A percentile compares a stretch with the other conserved stretches of the same genome.
Evolutionary conservation across 306 rosid species (phyloP).

Genomic region (Oxytropis ochrocephala): DNA sequence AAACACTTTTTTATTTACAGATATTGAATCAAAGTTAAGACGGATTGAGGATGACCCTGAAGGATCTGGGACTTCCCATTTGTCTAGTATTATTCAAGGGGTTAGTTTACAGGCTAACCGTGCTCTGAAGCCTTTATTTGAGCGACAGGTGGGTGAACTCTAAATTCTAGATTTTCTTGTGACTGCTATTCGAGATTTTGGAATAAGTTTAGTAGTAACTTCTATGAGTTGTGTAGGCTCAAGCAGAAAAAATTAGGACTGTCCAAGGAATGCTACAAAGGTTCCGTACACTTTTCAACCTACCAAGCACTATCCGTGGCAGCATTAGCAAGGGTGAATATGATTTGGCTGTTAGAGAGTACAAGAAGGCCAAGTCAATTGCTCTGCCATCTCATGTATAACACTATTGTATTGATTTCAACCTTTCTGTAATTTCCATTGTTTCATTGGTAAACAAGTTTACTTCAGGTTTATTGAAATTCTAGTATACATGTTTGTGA

Average conservation of each 20-base stretch:
- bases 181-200: conserved; percentile 23
- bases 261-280: conserved; percentile 99
- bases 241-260: conserved; percentile 97
- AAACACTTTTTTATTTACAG: conserved; percentile 33
- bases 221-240: conserved; percentile 54
- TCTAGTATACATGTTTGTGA: not conserved
- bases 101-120: conserved; percentile 86
- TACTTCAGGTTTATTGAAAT: conserved; percentile 12
- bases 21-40: conserved; percentile 89
- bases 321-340: conserved; percentile 98
- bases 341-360: conserved; percentile 97
- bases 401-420: conserved; percentile 18
- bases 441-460: conserved; percentile 14
- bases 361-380: conserved; percentile 98
- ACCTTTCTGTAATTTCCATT: conserved; percentile 11
- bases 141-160: conserved; percentile 76
- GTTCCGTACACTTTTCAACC: conserved; percentile 88
- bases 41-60: conserved; percentile 98
- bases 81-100: conserved; percentile 73
- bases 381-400: conserved; percentile 91
- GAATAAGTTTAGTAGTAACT: conserved; percentile 16
- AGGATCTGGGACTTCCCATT: conserved; percentile 94
- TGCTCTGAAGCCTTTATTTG: conserved; percentile 88
- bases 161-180: conserved; percentile 22
- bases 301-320: conserved; percentile 89